Base-by-base conservation (phyloP, 441 rosid species). In the Kokia cookei region DNA sequence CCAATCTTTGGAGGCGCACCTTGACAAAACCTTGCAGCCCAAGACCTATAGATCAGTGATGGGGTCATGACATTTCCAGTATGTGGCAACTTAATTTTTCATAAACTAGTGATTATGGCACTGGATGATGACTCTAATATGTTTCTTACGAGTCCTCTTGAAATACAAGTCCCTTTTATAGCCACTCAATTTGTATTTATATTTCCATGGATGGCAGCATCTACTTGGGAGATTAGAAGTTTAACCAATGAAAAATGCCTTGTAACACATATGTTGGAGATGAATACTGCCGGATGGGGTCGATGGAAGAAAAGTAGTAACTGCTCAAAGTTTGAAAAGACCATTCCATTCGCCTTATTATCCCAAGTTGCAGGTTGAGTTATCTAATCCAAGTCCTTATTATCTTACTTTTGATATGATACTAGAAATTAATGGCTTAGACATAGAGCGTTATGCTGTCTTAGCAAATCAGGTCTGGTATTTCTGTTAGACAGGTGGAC, bases 151-250 rank as follows among this genome's bases (percentile, higher is more conserved):
- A 53, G 62, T 17, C 48, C 59, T 37, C 35, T 50, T 50, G 69
- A 66, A 72, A 35, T 35, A 12, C 26, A 3, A 53, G 50, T 17
- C 48, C 59, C 48, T n/a, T 26, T 47, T 59, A 26, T 78, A 71
- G 72, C 17, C 62, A 29, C 22, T 17, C 57, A 75, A 10, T 61
- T 43, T 15, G 13, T 14, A 35, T 64, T 35, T 65, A 42, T 73
- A 76, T 71, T 15, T 71, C 59, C 73, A 53, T 81, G 80, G 40
- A 79, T 84, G 84, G 77, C 79, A 96, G 99, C 99, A 74, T 94
- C 98, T 66, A 87, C 93, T 66, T 96, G 99, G 99, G 99, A 96
- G 91, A 89, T 96, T 63, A 87, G 90, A 82, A 81, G 79, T 80
- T 76, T 96, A 77, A 88, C 77, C 71, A 73, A 82, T 57, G 78